Percentiles rank a stretch among this genome's conserved stretches.
Evolutionary conservation across 1,284 basidiomycete genomes (phyloP).

Genomic region (Malassezia sympodialis): DNA sequence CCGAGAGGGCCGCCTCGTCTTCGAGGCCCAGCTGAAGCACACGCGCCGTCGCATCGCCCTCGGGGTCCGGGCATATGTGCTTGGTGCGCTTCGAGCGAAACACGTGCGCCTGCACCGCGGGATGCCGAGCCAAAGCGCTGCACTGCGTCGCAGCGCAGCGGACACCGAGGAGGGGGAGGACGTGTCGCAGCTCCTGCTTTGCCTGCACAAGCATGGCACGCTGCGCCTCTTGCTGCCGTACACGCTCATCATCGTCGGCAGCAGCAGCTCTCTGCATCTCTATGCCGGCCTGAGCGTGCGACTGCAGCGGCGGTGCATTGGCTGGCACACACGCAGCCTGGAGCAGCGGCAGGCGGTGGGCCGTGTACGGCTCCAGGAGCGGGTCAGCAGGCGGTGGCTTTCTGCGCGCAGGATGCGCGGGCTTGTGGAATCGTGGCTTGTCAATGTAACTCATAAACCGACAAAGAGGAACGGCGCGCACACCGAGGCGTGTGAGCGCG

Average conservation of each 20-base stretch:
- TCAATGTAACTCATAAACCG: constrained; percentile 7
- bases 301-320: constrained; percentile 10
- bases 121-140: constrained; percentile 4
- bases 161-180: constrained; percentile 12
- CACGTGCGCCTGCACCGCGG: constrained; percentile 7
- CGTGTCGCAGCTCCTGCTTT: constrained; percentile 4
- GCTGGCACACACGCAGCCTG: neutral
- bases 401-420: constrained; percentile 9
- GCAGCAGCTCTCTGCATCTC: constrained; percentile 11
- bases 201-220: constrained; percentile 5
- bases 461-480: neutral
- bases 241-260: neutral
- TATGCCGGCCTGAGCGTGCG: constrained; percentile 17
- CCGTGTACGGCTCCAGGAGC: constrained; percentile 8
- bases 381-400: constrained; percentile 4
- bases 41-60: constrained; percentile 7
- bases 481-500: neutral
- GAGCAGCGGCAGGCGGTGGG: constrained; percentile 5
- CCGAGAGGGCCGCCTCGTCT: neutral
- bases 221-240: constrained; percentile 8
- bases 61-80: constrained; percentile 12
- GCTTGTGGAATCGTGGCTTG: constrained; percentile 17
- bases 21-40: constrained; percentile 13
- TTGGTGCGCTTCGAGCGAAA: constrained; percentile 14
- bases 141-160: constrained; percentile 5